phyloP scores from a whole-genome alignment of 1,284 basidiomycete genomes.

The Farysia itapuensis region DNA sequence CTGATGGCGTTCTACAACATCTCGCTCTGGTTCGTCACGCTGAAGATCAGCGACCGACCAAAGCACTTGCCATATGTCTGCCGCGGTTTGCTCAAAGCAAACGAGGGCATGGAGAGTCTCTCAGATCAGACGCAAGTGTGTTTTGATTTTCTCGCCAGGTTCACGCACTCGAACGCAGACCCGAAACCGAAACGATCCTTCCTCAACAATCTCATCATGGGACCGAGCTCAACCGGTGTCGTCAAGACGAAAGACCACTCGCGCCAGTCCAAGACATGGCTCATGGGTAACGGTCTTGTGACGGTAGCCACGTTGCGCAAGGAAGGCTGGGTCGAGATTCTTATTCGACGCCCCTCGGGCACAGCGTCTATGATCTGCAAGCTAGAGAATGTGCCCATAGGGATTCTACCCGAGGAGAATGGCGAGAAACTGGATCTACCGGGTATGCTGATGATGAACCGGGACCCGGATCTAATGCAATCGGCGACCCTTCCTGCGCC shows the following conservation, averaged over 20 bases:
- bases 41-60: conserved; percentile 81
- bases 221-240: conserved; percentile 43
- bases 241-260: conserved; percentile 48
- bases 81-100: conserved; percentile 81
- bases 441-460: conserved; percentile 74
- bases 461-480: conserved; percentile 60
- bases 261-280: conserved; percentile 71
- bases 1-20: conserved; percentile 90
- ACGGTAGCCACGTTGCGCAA: conserved; percentile 76
- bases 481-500: conserved; percentile 26
- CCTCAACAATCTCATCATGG: conserved; percentile 69
- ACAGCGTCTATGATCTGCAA: conserved; percentile 81
- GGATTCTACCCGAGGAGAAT: conserved; percentile 50
- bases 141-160: conserved; percentile 95
- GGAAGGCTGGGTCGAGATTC: conserved; percentile 85
- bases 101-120: conserved; percentile 73
- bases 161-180: conserved; percentile 91
- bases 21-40: conserved; percentile 90
- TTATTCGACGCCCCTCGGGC: conserved; percentile 84
- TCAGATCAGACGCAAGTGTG: conserved; percentile 94
- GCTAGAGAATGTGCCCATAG: conserved; percentile 73
- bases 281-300: conserved; percentile 81
- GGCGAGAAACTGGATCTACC: conserved; percentile 70
- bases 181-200: conserved; percentile 81
- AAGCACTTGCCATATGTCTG: conserved; percentile 84